A percentile compares a stretch with the other conserved stretches of the same genome.
These are phyloP conservation scores for Vitis hybrid DNA, from an alignment of 177 flowering plant species.

Conservation along the genomic window DNA sequence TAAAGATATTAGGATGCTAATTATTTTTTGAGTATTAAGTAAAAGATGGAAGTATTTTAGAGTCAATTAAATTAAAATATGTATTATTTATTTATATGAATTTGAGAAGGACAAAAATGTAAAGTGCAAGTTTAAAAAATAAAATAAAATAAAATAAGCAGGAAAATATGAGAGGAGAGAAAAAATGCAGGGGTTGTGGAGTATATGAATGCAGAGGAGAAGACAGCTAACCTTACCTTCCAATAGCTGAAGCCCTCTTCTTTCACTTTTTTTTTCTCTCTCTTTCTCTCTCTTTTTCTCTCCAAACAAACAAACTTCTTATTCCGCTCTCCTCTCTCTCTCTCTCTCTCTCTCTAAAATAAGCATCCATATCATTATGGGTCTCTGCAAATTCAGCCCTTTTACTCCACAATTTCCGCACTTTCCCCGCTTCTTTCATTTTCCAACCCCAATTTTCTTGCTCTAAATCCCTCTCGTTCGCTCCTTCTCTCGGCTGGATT, in stretches of 20 bases:
- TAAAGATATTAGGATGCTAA: no score
- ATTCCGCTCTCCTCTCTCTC: background rate
- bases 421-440: background rate
- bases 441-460: background rate
- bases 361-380: background rate
- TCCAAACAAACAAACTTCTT: constrained; percentile 4
- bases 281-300: constrained; percentile 12
- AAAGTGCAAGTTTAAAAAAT: no score
- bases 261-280: background rate
- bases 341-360: background rate
- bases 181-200: no score
- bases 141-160: no score
- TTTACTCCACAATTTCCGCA: constrained; percentile 12
- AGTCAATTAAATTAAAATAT: no score
- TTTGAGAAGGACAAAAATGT: no score
- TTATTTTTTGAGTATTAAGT: no score
- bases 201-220: no score
- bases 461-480: constrained; percentile 3
- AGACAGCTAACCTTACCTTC: no score
- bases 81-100: no score
- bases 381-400: background rate
- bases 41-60: no score
- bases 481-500: constrained; percentile 8
- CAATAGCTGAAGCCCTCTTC: background rate
- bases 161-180: no score